Conservation (phyloP, 1,284 basidiomycete genomes). For the Melampsora abietis-canadensis region DNA sequence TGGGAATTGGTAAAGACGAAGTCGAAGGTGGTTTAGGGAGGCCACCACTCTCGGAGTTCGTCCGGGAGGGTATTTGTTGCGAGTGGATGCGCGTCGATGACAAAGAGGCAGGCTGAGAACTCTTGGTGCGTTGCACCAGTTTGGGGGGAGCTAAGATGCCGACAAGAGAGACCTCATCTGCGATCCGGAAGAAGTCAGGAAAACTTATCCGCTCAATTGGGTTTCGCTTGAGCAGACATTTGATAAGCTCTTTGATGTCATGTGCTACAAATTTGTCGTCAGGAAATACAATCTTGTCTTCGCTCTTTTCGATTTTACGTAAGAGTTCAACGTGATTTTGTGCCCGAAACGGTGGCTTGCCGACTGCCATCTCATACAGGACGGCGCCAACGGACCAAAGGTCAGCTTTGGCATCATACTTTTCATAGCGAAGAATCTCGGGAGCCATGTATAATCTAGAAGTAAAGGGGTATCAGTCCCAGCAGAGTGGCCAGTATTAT, state of each 20-base stretch:
- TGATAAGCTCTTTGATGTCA: constrained; percentile 86
- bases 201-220: constrained; percentile 82
- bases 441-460: constrained; percentile 96
- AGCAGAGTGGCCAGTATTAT: not conserved
- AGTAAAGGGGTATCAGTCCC: not conserved
- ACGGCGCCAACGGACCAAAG: constrained; percentile 98
- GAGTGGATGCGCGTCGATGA: not conserved
- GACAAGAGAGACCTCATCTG: constrained; percentile 46
- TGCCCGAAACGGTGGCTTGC: constrained; percentile 88
- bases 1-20: constrained; percentile 26
- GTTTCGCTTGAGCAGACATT: constrained; percentile 73
- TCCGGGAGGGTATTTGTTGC: not conserved
- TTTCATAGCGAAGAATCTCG: constrained; percentile 93
- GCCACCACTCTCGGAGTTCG: not conserved
- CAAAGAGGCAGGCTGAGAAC: constrained; percentile 10
- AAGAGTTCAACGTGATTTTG: constrained; percentile 93
- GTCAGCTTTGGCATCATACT: constrained; percentile 96
- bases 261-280: constrained; percentile 73
- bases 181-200: constrained; percentile 81
- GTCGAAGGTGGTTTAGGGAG: constrained; percentile 19
- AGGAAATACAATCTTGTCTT: constrained; percentile 75
- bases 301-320: constrained; percentile 82
- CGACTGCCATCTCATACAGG: constrained; percentile 89
- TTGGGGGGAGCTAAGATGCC: constrained; percentile 13
- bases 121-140: not conserved